Conservation (phyloP, 495 filamentous ascomycete genomes). For the Geopyxis carbonaria region DNA sequence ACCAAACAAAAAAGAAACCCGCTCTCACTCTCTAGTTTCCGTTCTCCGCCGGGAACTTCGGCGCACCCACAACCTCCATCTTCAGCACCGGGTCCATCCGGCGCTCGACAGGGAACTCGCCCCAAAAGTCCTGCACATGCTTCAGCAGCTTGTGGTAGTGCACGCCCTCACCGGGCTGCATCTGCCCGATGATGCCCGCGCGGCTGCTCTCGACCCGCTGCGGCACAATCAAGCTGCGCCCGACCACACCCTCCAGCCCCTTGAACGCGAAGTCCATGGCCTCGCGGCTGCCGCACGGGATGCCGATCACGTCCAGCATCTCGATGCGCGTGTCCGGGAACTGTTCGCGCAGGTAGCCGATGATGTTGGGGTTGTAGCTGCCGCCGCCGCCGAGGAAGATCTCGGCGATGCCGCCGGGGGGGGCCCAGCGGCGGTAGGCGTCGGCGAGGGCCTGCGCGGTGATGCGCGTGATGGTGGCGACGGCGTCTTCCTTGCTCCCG, state of each 20-base stretch:
- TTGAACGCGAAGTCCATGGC: conserved; percentile 20
- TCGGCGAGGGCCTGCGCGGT: conserved; percentile 14
- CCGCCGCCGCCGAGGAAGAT: conserved; percentile 25
- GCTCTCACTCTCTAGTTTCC: too few species aligned
- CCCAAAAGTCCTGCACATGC: conserved; percentile 15
- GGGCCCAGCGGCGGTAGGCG: conserved; percentile 14
- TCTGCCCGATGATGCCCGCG: conserved; percentile 12
- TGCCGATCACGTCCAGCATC: conserved; percentile 15
- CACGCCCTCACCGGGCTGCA: conserved; percentile 9
- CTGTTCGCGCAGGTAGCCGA: conserved; percentile 19
- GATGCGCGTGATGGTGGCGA: conserved; percentile 19
- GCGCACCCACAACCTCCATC: conserved; percentile 10
- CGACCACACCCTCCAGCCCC: conserved; percentile 21
- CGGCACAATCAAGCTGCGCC: conserved; percentile 18
- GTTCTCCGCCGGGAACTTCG: too few species aligned
- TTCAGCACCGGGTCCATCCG: conserved; percentile 13
- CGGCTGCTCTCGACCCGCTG: conserved; percentile 6
- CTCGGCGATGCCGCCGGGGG: conserved; percentile 16
- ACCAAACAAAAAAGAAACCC: too few species aligned
- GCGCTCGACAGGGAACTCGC: conserved; percentile 11
- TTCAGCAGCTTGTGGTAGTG: conserved; percentile 12
- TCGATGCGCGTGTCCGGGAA: conserved; percentile 20
- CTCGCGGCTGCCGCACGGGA: conserved; percentile 18
- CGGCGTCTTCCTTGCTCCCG: conserved; percentile 11
- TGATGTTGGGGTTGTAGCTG: conserved; percentile 25